Conservation (phyloP, 495 filamentous ascomycete species). For the Neurospora tetrasperma region DNA sequence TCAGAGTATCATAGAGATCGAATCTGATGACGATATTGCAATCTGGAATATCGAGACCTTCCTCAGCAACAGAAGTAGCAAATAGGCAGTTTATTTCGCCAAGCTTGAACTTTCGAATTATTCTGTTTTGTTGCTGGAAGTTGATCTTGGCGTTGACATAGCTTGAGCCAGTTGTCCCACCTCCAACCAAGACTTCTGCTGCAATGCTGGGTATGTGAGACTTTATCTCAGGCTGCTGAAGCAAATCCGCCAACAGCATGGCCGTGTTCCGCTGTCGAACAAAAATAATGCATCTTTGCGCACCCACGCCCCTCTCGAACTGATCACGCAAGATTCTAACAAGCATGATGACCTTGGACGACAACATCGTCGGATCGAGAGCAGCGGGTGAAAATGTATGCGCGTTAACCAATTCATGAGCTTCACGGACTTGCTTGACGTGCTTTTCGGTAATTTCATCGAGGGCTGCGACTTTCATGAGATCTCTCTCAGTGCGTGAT, state of each 20-base stretch:
- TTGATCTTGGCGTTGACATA: conserved; percentile 41
- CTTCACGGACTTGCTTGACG: conserved; percentile 47
- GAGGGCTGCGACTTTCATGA: conserved; percentile 19
- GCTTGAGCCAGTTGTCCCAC: conserved; percentile 10
- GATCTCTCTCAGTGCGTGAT: conserved; percentile 39
- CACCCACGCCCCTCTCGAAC: conserved; percentile 41
- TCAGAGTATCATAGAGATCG: conserved; percentile 81
- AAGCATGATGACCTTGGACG: conserved; percentile 62
- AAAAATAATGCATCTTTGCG: conserved; percentile 80
- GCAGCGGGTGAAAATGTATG: conserved; percentile 39
- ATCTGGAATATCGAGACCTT: conserved; percentile 91
- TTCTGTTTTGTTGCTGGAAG: conserved; percentile 65
- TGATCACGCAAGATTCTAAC: conserved; percentile 43
- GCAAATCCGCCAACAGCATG: conserved; percentile 54
- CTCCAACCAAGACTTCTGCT: conserved; percentile 48
- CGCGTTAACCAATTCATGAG: conserved; percentile 43
- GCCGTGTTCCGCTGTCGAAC: conserved; percentile 71
- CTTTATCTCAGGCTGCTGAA: conserved; percentile 42
- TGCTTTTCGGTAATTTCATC: conserved; percentile 38
- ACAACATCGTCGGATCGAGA: conserved; percentile 40
- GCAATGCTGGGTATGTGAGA: conserved; percentile 43
- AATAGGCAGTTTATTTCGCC: conserved; percentile 83
- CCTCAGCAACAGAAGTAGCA: conserved; percentile 86
- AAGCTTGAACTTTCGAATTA: conserved; percentile 64
- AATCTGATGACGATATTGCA: conserved; percentile 89